These are phyloP conservation scores for Solanum appendiculatum DNA, from an alignment of 257 asterid species.

Conservation along the genomic window DNA sequence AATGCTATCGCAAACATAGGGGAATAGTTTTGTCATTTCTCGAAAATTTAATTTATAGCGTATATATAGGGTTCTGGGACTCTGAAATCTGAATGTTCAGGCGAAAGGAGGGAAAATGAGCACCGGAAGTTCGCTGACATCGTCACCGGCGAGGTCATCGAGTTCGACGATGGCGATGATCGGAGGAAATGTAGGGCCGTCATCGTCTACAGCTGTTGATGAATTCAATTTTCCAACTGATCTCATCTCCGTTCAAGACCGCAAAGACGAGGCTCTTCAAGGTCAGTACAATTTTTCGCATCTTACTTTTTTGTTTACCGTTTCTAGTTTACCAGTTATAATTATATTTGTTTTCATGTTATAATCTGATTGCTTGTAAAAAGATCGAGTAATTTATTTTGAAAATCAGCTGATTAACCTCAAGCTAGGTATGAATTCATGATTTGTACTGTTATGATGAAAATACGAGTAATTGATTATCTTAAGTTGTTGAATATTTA, in stretches of 20 bases:
- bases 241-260: constrained; percentile 51
- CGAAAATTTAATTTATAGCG: neutral
- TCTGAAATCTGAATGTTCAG: neutral
- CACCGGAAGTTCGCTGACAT: constrained; percentile 24
- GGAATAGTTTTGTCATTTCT: neutral
- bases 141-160: constrained; percentile 40
- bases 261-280: constrained; percentile 53
- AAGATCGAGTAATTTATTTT: neutral
- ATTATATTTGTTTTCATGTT: neutral
- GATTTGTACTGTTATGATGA: neutral
- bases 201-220: constrained; percentile 22
- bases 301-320: neutral
- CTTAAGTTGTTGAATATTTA: neutral
- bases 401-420: neutral
- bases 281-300: constrained; percentile 19
- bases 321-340: neutral
- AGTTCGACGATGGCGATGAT: constrained; percentile 25
- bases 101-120: constrained; percentile 18
- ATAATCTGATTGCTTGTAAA: neutral
- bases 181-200: neutral
- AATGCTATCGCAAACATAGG: neutral
- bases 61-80: neutral
- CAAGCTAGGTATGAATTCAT: neutral
- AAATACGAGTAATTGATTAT: neutral
- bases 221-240: constrained; percentile 40